These are phyloP conservation scores for Hibiscus trionum DNA, from an alignment of 345 rosid genomes.

Conservation along the genomic window DNA sequence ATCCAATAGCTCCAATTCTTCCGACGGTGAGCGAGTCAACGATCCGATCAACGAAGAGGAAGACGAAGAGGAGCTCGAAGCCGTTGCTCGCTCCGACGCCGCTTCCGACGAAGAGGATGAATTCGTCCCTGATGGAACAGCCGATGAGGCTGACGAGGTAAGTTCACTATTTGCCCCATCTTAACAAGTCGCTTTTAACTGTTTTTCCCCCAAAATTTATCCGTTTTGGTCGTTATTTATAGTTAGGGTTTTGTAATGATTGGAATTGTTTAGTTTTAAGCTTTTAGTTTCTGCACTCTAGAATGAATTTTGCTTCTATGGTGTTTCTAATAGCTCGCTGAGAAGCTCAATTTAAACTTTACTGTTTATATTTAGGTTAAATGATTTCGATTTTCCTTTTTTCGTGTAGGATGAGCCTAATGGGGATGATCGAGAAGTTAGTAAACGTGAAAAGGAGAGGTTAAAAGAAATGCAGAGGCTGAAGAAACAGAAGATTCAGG, in stretches of 20 bases:
- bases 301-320: neutral
- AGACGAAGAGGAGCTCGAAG: conserved; percentile 95
- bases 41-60: conserved; percentile 55
- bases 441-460: conserved; percentile 85
- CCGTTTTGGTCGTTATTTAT: neutral
- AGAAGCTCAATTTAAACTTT: neutral
- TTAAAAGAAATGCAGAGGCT: conserved; percentile 80
- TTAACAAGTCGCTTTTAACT: neutral
- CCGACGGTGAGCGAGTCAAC: conserved; percentile 58
- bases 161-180: neutral
- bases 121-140: conserved; percentile 20
- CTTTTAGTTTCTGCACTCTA: neutral
- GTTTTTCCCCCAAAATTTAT: neutral
- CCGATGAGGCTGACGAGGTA: conserved; percentile 51
- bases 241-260: neutral
- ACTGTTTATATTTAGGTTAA: neutral
- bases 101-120: conserved; percentile 68
- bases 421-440: conserved; percentile 35
- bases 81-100: conserved; percentile 82
- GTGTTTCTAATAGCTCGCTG: neutral
- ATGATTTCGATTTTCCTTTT: neutral
- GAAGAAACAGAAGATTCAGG: conserved; percentile 93
- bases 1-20: conserved; percentile 49
- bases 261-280: neutral
- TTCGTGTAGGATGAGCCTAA: conserved; percentile 41